Evolutionary conservation across 768 basidiomycete species (phyloP).

Genomic region (Boletus vinaceobasis): DNA sequence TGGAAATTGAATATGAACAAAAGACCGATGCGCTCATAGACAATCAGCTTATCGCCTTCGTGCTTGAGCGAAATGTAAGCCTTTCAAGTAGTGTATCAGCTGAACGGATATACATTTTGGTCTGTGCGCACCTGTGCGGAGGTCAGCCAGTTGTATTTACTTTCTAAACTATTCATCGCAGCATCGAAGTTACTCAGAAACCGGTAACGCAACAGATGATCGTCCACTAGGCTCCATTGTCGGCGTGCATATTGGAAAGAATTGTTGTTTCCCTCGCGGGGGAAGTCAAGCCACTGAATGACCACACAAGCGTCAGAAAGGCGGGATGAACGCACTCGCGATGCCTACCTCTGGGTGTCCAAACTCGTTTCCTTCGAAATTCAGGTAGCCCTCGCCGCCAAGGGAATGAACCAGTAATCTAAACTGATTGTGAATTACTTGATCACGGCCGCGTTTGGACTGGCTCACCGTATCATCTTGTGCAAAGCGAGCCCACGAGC

Average conservation of each 20-base stretch:
- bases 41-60: constrained; percentile 89
- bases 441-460: not conserved
- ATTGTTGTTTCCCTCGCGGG: constrained; percentile 90
- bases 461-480: constrained; percentile 89
- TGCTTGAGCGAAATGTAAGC: constrained; percentile 94
- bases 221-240: constrained; percentile 95
- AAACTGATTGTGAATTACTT: not conserved
- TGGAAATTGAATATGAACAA: constrained; percentile 98
- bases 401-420: constrained; percentile 89
- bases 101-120: not conserved
- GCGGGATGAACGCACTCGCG: not conserved
- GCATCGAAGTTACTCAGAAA: constrained; percentile 93
- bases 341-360: constrained; percentile 86
- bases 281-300: constrained; percentile 96
- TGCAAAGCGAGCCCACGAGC: constrained; percentile 89
- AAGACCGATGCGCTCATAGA: constrained; percentile 89
- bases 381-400: constrained; percentile 96
- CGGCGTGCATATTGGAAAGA: constrained; percentile 97
- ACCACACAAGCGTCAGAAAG: not conserved
- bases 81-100: constrained; percentile 34
- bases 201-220: constrained; percentile 80
- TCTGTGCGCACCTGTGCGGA: constrained; percentile 59
- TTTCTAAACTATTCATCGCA: constrained; percentile 86
- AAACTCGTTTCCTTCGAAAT: constrained; percentile 98
- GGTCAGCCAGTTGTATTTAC: constrained; percentile 79